Percentiles rank a stretch among this genome's conserved stretches.
Evolutionary conservation across 352 stramenopile species (phyloP).

Genomic region (Plasmopara halstedii): DNA sequence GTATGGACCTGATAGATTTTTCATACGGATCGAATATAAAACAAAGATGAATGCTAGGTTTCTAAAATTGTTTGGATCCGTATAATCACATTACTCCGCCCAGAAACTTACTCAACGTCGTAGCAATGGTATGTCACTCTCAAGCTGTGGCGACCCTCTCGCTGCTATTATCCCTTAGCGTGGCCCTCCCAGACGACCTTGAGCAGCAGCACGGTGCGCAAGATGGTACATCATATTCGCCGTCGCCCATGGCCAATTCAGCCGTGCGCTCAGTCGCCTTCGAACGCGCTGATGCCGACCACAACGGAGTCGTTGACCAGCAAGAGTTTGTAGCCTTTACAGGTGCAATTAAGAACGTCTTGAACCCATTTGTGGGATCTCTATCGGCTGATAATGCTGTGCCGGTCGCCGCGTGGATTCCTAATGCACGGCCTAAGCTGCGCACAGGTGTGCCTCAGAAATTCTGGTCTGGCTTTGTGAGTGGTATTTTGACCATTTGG

Average conservation of each 20-base stretch:
- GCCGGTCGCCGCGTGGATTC: conserved; percentile 6
- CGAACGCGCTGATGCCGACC: conserved; percentile 55
- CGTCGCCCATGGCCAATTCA: conserved; percentile 5
- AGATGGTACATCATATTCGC: conserved; percentile 9
- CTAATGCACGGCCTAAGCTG: conserved; percentile 17
- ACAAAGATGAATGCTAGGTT: no score
- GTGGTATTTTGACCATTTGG: conserved; percentile 93
- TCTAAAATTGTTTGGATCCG: no score
- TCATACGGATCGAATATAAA: no score
- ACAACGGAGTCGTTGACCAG: conserved; percentile 59
- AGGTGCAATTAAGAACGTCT: conserved; percentile 36
- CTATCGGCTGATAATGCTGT: conserved; percentile 8
- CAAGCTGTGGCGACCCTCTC: background rate
- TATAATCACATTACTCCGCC: background rate
- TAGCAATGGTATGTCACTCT: background rate
- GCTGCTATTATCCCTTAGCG: background rate
- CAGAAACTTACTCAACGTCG: background rate
- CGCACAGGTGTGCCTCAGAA: conserved; percentile 45
- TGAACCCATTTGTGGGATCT: conserved; percentile 40
- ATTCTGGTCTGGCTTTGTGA: conserved; percentile 84
- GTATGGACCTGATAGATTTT: no score
- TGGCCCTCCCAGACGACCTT: conserved; percentile 14
- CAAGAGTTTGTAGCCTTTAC: conserved; percentile 64
- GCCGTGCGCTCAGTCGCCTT: conserved; percentile 27
- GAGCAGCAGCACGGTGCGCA: conserved; percentile 8